Evolutionary conservation across 179 eudicot species (phyloP).

Genomic region (Silene vulgaris): DNA sequence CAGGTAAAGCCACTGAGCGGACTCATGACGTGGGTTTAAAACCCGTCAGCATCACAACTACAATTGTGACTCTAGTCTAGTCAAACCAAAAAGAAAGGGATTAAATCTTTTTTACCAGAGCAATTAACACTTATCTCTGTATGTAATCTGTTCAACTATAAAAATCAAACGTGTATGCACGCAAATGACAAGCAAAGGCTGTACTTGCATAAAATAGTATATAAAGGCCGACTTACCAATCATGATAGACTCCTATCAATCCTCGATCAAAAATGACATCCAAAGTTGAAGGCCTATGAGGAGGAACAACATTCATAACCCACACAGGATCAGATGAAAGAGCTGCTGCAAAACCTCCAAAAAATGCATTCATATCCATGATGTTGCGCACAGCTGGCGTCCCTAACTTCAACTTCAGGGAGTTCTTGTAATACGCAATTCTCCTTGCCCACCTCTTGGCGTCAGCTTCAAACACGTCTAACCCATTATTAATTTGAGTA

Average conservation of each 20-base stretch:
- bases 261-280: constrained; percentile 86
- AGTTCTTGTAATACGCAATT: constrained; percentile 61
- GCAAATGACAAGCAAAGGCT: neutral
- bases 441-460: constrained; percentile 69
- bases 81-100: too few species aligned
- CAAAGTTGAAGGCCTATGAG: constrained; percentile 64
- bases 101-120: too few species aligned
- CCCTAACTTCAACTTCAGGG: constrained; percentile 70
- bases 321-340: constrained; percentile 74
- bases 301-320: constrained; percentile 96
- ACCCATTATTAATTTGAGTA: constrained; percentile 51
- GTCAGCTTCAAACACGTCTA: constrained; percentile 77
- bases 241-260: constrained; percentile 82
- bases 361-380: constrained; percentile 96
- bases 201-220: neutral
- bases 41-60: too few species aligned
- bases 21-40: too few species aligned
- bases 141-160: too few species aligned
- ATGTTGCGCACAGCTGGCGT: constrained; percentile 73
- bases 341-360: constrained; percentile 95
- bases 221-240: constrained; percentile 56
- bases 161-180: too few species aligned
- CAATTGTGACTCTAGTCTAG: too few species aligned
- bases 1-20: too few species aligned
- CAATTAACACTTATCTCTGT: too few species aligned